Conservation (phyloP, 176 grass and related monocot species). For the Pontederia crassipes region DNA sequence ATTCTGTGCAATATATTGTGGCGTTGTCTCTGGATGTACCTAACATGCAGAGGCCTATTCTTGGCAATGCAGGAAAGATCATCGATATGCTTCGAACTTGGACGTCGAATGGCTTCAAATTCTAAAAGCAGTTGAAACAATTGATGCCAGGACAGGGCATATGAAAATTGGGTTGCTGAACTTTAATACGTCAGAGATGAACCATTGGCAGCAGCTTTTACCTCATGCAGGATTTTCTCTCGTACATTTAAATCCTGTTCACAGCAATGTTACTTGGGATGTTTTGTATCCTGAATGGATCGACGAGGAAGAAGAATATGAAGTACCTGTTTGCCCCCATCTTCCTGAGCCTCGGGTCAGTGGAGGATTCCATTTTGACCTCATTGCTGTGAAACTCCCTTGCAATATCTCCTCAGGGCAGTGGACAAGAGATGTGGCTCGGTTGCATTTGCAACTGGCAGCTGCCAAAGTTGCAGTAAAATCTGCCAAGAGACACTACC, state of each 20-base stretch:
- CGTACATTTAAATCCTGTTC: not conserved
- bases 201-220: not conserved
- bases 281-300: conserved; percentile 11
- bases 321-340: not conserved
- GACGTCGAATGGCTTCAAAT: not conserved
- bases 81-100: not conserved
- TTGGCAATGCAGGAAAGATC: not conserved
- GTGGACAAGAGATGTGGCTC: conserved; percentile 3
- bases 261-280: conserved; percentile 7
- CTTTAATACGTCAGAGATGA: not conserved
- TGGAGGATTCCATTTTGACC: not conserved
- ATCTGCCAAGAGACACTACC: not conserved
- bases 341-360: not conserved
- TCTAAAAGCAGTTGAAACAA: not conserved
- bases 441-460: conserved; percentile 14
- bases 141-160: not conserved
- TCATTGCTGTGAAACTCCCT: conserved; percentile 9
- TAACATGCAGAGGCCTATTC: not conserved
- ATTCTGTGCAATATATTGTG: not conserved
- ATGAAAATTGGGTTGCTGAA: conserved; percentile 5
- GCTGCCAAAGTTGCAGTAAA: not conserved
- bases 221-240: not conserved
- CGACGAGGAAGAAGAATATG: conserved; percentile 6
- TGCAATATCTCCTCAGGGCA: conserved; percentile 2
- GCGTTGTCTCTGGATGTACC: not conserved